These are phyloP conservation scores for Butyriboletus loyo DNA, from an alignment of 768 basidiomycete species.

Conservation along the genomic window DNA sequence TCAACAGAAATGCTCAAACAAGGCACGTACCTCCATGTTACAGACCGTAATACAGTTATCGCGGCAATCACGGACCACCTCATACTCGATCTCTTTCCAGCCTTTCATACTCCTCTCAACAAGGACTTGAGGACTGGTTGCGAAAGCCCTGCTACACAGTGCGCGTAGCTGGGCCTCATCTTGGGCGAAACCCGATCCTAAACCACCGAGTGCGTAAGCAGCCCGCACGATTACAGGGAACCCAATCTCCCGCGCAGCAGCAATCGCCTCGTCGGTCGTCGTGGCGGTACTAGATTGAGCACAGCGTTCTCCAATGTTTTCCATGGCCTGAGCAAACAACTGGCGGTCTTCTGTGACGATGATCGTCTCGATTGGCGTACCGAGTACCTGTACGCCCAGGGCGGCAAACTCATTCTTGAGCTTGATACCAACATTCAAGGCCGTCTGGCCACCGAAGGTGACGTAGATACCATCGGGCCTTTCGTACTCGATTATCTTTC, in stretches of 20 bases:
- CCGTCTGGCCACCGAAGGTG: slow-evolving; percentile 98
- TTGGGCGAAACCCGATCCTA: slow-evolving; percentile 96
- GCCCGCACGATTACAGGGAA: slow-evolving; percentile 97
- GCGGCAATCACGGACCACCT: slow-evolving; percentile 95
- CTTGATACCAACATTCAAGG: slow-evolving; percentile 93
- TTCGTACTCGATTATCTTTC: slow-evolving; percentile 98
- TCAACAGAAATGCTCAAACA: not conserved
- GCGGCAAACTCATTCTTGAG: slow-evolving; percentile 94
- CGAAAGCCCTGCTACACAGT: slow-evolving; percentile 92
- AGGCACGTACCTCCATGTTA: slow-evolving; percentile 93
- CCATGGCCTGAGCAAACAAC: slow-evolving; percentile 92
- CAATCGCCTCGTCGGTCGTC: slow-evolving; percentile 78
- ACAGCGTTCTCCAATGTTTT: slow-evolving; percentile 91
- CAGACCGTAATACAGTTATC: slow-evolving; percentile 99
- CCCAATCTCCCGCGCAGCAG: slow-evolving; percentile 80
- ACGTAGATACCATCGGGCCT: slow-evolving; percentile 99
- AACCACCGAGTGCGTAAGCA: slow-evolving; percentile 92
- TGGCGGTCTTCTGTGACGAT: slow-evolving; percentile 97
- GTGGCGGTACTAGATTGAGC: slow-evolving; percentile 87
- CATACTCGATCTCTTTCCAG: slow-evolving; percentile 99
- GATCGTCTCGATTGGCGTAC: slow-evolving; percentile 96
- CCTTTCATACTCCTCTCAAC: slow-evolving; percentile 99
- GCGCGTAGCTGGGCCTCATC: slow-evolving; percentile 85
- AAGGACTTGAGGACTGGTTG: slow-evolving; percentile 96
- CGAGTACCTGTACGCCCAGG: slow-evolving; percentile 89